Evolutionary conservation across 148 eudicot species (phyloP), one percentile per base, ranked within the genome.

Genomic region (Rhododendron henanense): DNA sequence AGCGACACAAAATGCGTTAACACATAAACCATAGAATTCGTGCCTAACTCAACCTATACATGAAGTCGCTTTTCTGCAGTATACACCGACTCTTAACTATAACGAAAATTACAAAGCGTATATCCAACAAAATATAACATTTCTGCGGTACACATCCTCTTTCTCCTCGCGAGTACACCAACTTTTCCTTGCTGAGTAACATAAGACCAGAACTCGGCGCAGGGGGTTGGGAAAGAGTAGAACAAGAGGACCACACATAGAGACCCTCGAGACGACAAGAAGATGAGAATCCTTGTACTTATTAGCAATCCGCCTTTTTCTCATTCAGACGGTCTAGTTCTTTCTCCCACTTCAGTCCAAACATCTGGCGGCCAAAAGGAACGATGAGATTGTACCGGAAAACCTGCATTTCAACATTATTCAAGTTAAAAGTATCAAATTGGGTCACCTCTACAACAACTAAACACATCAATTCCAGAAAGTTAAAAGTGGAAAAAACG

Each of bases 361-460:
- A 67, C 86, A 87, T 87, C 78, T 87, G 88, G 74, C 88, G 96
- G 65, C 99, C 99, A 87, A 96, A 96, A 21, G 99, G 99, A 81
- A 92, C 99, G 73, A 96, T 94, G 57, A 96, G 92, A 86, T 96
- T 96, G 87, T 96, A 94, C 75, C 93, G 93, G 79, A 96, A 93
- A 15, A 96, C 98, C 99, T 96, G 91, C 86, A 89, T 41, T 79
- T 47, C 50, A 84, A 45, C 9, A 39, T n/a, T 79, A 57, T 21
- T 81, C 11, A 3, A 31, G 45, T 8, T 84, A 10, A 23, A 53
- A 51, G 31, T 13, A 25, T 28, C 31, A 13, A 75, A 18, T 6
- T 18, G 25, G n/a, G 39, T 39, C 41, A 31, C 39, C 19, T 13
- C 71, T n/a, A 25, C 71, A n/a, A 55, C 23, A 18, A 55, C 76